A percentile compares a stretch with the other conserved stretches of the same genome.
Conservation (phyloP, 2,329 filamentous ascomycete species). For the Teratosphaeria gauchensis region DNA sequence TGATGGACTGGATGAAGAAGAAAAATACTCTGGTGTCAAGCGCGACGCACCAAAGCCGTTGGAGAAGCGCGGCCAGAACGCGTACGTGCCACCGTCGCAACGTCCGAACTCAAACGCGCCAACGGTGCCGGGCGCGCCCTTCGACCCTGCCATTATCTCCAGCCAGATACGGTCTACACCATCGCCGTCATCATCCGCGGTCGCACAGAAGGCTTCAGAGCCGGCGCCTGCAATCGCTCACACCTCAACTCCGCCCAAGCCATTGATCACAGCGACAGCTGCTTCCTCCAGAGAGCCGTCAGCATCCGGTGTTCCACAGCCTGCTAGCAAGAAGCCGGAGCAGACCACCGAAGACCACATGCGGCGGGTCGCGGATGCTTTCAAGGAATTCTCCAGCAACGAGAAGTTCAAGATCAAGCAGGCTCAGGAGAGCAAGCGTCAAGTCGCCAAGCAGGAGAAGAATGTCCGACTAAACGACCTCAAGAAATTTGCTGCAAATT, state of each 20-base stretch:
- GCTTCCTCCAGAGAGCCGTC: conserved; percentile 7
- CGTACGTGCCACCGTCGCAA: conserved; percentile 84
- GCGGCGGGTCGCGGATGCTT: conserved; percentile 51
- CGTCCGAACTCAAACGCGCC: conserved; percentile 67
- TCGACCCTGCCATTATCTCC: conserved; percentile 85
- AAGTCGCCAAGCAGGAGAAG: conserved; percentile 60
- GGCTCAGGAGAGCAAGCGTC: conserved; percentile 44
- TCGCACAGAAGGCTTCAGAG: conserved; percentile 1
- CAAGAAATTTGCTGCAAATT: conserved; percentile 87
- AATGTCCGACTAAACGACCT: conserved; percentile 88
- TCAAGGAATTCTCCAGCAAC: conserved; percentile 53
- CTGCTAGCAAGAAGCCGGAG: conserved; percentile 10
- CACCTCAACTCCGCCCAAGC: conserved; percentile 12
- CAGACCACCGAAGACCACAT: conserved; percentile 51
- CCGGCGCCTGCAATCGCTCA: conserved; percentile 19
- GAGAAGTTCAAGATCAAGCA: conserved; percentile 53
- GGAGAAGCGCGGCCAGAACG: conserved; percentile 49
- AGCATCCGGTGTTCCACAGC: conserved; percentile 3
- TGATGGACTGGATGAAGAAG: conserved; percentile 73
- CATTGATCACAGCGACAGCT: not conserved
- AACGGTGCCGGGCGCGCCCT: conserved; percentile 64
- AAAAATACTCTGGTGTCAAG: conserved; percentile 93
- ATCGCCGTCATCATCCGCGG: conserved; percentile 3
- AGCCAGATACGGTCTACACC: conserved; percentile 42
- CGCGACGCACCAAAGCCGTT: conserved; percentile 53